Evolutionary conservation across 2,329 filamentous ascomycete species (phyloP).

Genomic region (Fusarium bulbicola): DNA sequence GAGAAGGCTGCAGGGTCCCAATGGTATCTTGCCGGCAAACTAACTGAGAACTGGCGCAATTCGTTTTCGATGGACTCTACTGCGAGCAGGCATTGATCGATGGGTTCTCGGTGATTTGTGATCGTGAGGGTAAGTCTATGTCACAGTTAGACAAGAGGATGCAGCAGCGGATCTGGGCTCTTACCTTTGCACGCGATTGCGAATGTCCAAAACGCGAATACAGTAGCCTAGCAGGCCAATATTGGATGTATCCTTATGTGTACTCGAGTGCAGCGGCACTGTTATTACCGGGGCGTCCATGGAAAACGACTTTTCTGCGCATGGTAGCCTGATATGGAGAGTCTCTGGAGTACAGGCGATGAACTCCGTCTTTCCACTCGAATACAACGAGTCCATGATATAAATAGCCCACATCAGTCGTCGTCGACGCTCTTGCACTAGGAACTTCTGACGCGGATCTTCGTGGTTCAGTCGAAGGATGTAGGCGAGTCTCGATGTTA

Average conservation of each 20-base stretch:
- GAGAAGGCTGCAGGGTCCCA: constrained; percentile 32
- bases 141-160: rapidly evolving
- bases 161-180: rapidly evolving
- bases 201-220: constrained; percentile 9
- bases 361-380: constrained; percentile 21
- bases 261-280: background rate
- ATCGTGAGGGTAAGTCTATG: constrained; percentile 32
- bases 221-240: constrained; percentile 17
- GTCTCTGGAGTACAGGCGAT: constrained; percentile 5
- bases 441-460: constrained; percentile 17
- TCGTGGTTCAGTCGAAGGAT: constrained; percentile 37
- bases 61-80: constrained; percentile 24
- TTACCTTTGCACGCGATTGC: constrained; percentile 23
- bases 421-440: constrained; percentile 25
- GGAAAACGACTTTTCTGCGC: constrained; percentile 8
- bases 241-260: background rate
- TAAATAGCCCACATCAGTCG: constrained; percentile 40
- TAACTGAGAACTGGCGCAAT: background rate
- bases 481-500: constrained; percentile 25
- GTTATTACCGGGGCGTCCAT: constrained; percentile 6
- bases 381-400: constrained; percentile 18
- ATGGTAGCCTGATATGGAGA: constrained; percentile 2
- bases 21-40: background rate
- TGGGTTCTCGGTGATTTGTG: constrained; percentile 28
- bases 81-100: constrained; percentile 2